Percentiles rank a stretch among this genome's conserved stretches.
Conservation (phyloP, 176 grass and related monocot genomes). For the Chrysopogon serrulatus region DNA sequence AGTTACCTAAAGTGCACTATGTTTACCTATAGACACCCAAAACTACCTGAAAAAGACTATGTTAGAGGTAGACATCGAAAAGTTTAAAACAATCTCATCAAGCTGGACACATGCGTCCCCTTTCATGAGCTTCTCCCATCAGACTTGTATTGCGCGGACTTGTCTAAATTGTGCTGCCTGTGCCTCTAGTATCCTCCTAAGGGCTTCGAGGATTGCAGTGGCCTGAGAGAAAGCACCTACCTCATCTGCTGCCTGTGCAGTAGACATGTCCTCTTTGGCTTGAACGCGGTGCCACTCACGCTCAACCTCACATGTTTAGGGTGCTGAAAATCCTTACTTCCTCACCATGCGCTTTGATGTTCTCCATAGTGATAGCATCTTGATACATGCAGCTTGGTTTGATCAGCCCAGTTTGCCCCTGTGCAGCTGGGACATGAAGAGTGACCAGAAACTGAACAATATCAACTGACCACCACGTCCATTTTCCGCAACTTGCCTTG, state of each 20-base stretch:
- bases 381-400: too few relatives aligned
- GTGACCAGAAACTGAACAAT: too few relatives aligned
- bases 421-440: too few relatives aligned
- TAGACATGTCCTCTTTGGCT: slow-evolving; percentile 68
- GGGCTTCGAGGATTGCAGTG: slow-evolving; percentile 56
- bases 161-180: slow-evolving; percentile 38
- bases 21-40: background rate
- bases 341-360: slow-evolving; percentile 33
- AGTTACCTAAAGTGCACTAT: background rate
- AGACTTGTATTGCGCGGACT: too few relatives aligned
- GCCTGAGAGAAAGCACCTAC: slow-evolving; percentile 51
- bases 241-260: slow-evolving; percentile 57
- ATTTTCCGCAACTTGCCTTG: slow-evolving; percentile 41
- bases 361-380: too few relatives aligned
- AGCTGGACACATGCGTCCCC: too few relatives aligned
- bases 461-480: slow-evolving; percentile 44
- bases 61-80: background rate
- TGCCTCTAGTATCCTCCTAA: slow-evolving; percentile 42
- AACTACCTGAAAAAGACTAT: background rate
- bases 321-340: slow-evolving; percentile 48
- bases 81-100: too few relatives aligned
- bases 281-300: slow-evolving; percentile 70
- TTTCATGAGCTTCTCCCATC: too few relatives aligned
- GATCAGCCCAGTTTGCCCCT: slow-evolving; percentile 44
- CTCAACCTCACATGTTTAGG: slow-evolving; percentile 54